These are phyloP conservation scores for Alternaria sp. DNA, from an alignment of 2,329 filamentous ascomycete species.

Conservation along the genomic window DNA sequence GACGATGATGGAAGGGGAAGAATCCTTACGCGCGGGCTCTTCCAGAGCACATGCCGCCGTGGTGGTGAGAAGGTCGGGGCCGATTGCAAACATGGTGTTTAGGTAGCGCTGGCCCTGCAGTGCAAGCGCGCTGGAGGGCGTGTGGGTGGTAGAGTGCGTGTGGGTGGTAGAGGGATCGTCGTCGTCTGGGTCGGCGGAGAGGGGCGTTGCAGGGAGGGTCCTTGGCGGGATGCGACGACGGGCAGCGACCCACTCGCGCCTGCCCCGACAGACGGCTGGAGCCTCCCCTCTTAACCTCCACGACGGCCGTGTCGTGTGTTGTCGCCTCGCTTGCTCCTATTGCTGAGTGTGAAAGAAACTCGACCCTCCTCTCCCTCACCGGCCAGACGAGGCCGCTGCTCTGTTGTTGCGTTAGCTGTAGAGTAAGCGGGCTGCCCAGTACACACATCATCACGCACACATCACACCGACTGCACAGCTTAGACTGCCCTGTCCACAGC, in stretches of 20 bases:
- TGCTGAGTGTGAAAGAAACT: slow-evolving; percentile 1
- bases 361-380: neutral
- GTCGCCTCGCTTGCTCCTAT: slow-evolving; percentile 8
- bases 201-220: slow-evolving; percentile 2
- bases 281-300: slow-evolving; percentile 10
- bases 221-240: slow-evolving; percentile 18
- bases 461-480: slow-evolving; percentile 12
- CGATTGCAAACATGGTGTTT: slow-evolving; percentile 7
- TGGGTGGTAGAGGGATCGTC: neutral
- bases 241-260: slow-evolving; percentile 16
- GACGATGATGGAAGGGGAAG: slow-evolving; percentile 1
- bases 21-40: slow-evolving; percentile 5
- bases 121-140: slow-evolving; percentile 5
- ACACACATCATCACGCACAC: slow-evolving; percentile 22
- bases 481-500: slow-evolving; percentile 1
- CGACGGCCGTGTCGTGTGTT: slow-evolving; percentile 2
- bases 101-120: slow-evolving; percentile 7
- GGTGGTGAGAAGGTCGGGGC: slow-evolving; percentile 14
- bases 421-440: slow-evolving; percentile 7
- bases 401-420: neutral
- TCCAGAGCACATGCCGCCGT: slow-evolving; percentile 9
- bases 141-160: too few species aligned
- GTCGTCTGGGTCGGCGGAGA: slow-evolving; percentile 1
- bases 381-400: neutral
- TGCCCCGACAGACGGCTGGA: slow-evolving; percentile 14